Evolutionary conservation across 164 flowering plant genomes (phyloP).

Genomic region (Umbellularia californica): DNA sequence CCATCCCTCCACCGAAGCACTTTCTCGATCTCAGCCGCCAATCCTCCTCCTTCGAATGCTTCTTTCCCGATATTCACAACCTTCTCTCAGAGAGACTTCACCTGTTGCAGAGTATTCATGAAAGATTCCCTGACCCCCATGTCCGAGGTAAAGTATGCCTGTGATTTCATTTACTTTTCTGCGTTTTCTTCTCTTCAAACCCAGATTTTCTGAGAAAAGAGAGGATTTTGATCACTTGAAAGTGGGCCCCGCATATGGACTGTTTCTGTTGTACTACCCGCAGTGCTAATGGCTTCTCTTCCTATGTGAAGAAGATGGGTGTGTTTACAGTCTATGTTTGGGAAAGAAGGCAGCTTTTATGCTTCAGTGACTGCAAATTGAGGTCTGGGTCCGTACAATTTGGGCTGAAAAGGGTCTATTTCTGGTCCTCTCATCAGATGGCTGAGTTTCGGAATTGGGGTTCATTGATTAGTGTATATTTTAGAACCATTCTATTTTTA

Average conservation of each 20-base stretch:
- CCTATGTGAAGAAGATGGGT: no score
- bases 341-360: no score
- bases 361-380: no score
- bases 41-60: conserved; percentile 1
- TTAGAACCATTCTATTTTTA: no score
- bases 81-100: background rate
- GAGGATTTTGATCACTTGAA: background rate
- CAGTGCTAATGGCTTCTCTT: no score
- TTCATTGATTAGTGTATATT: no score
- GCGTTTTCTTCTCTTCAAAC: background rate
- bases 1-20: background rate
- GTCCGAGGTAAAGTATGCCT: conserved; percentile 5
- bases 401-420: no score
- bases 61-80: background rate
- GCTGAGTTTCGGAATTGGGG: no score
- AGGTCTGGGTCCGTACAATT: no score
- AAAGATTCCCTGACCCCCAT: background rate
- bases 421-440: no score
- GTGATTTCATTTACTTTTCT: background rate
- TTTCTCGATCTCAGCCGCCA: background rate
- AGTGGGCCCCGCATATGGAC: background rate
- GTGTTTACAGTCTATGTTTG: no score
- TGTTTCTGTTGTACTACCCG: no score
- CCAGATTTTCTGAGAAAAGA: background rate
- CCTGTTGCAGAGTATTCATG: conserved; percentile 3